Base-by-base conservation (phyloP, 345 rosid species). In the Microcos paniculata region DNA sequence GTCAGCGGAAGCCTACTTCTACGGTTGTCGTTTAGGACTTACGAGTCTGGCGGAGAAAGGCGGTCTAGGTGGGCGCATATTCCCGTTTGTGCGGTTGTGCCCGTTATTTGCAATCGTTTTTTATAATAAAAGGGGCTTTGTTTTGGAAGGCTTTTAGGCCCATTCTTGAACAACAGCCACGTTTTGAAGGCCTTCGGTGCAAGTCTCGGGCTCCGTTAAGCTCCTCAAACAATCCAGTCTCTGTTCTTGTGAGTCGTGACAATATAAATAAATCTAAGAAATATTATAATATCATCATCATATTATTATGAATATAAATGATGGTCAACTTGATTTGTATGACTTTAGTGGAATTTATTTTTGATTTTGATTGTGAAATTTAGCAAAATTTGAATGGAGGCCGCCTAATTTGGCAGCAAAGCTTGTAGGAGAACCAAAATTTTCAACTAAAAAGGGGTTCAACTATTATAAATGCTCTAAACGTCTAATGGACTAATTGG, bases 11-110 rank as follows among this genome's bases (percentile, higher is more conserved):
- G 31, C 30, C 31, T 4, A 4, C 6, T 59, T 73, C 30, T 19
- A 38, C 49, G n/a, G n/a, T 40, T 75, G 78, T 75, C 78, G 62
- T 63, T 33, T 51, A 3, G 5, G 26, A n/a, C n/a, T n/a, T n/a
- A n/a, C n/a, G n/a, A 69, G 55, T 8, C 62, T 51, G 6, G 51
- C 46, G 11, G 7, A 15, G 33, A 14, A 62, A 24, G 52, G 42
- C 75, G 48, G 56, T 52, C 24, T 9, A 6, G 43, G 23, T 15
- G 48, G 53, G 46, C 58, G 38, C 55, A 51, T 49, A 51, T 70
- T 77, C 71, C 56, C 14, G n/a, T n/a, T n/a, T n/a, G n/a, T n/a
- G n/a, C 40, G 40, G 9, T 48, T 16, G 15, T 18, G 56, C 71
- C 71, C 1, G 38, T 53, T 5, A 15, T 56, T 56, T 56, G 16